Conservation (phyloP, 2,329 filamentous ascomycete species). For the Passalora sequoiae region DNA sequence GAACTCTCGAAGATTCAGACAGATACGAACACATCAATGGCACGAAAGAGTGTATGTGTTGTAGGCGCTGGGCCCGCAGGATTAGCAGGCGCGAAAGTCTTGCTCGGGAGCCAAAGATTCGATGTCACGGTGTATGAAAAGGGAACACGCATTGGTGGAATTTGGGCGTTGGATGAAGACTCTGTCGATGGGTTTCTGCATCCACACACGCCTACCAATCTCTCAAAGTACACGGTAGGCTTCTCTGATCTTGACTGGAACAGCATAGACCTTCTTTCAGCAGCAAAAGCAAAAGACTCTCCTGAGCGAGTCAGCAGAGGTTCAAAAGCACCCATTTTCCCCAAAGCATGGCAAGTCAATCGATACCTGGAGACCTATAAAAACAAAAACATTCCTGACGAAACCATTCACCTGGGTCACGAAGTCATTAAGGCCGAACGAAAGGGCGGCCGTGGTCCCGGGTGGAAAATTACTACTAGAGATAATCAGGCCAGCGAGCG, state of each 20-base stretch:
- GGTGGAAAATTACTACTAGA: conserved; percentile 22
- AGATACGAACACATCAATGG: too few species aligned
- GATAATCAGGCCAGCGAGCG: conserved; percentile 17
- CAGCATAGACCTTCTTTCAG: conserved; percentile 34
- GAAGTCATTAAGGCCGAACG: conserved; percentile 20
- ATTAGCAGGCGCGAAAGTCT: conserved; percentile 55
- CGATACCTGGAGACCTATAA: conserved; percentile 64
- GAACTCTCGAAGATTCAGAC: too few species aligned
- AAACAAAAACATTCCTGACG: conserved; percentile 50
- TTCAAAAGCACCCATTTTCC: conserved; percentile 57
- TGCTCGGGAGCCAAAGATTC: conserved; percentile 59
- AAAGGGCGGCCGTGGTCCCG: neutral
- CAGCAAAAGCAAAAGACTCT: neutral
- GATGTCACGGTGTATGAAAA: conserved; percentile 66
- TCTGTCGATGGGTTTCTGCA: conserved; percentile 52
- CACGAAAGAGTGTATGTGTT: conserved; percentile 38
- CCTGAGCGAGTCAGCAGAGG: neutral
- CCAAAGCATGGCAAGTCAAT: conserved; percentile 71
- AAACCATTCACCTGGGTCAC: conserved; percentile 44
- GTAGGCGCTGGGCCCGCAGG: conserved; percentile 44
- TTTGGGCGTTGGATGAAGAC: conserved; percentile 58
- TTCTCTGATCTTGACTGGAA: conserved; percentile 65
- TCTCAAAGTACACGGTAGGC: conserved; percentile 67
- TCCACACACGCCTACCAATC: conserved; percentile 57
- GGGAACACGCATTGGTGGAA: conserved; percentile 61